Base-by-base conservation (phyloP, 495 filamentous ascomycete genomes). In the Pseudevernia furfuracea region DNA sequence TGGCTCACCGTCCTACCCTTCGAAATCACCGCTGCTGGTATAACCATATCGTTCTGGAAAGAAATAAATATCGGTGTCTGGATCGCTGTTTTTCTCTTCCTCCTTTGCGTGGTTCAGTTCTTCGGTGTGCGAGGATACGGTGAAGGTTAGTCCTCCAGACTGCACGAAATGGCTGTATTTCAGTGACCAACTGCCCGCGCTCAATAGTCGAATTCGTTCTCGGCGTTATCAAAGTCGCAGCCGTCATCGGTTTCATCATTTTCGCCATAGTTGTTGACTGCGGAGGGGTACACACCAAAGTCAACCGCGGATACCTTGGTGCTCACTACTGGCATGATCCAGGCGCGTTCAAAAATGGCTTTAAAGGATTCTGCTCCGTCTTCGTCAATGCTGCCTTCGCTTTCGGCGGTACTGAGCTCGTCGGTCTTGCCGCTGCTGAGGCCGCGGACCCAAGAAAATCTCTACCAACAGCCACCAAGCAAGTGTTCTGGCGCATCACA, bases 41-140 rank as follows among this genome's bases (percentile, higher is more conserved):
- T 94, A 11, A 86, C 92, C 4, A 83, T 96, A n/a, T 77, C 87
- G 56, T 89, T 81, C 65, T 96, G 91, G 91, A 64, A 72, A 36
- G 72, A 79, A 49, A 73, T 87, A 30, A 87, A 82, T 61, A 74
- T 79, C 57, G 83, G 72, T 9, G 85, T 89, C 15, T 77, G 86
- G 67, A 80, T 92, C 67, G 84, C 90, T 64, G 78, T 90, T 25
- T 92, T 90, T 68, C 68, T 81, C 5, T 65, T 74, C 44, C 68
- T 72, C 5, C 71, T 81, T 8, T 66, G 69, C n/a, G 23, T 68
- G 2, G 72, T 82, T 25, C 78, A 81, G 58, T 41, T 78, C 21
- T 81, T 81, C 55, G 88, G 87, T 41, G 82, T 87, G 7, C 80
- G 82, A 5, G 87, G 87, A 41, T 91, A 89, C 69, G 89, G 86